Percentiles rank a stretch among this genome's conserved stretches.
phyloP scores from a whole-genome alignment of 2,329 filamentous ascomycete genomes.

The Cladosporium cucumerinum region DNA sequence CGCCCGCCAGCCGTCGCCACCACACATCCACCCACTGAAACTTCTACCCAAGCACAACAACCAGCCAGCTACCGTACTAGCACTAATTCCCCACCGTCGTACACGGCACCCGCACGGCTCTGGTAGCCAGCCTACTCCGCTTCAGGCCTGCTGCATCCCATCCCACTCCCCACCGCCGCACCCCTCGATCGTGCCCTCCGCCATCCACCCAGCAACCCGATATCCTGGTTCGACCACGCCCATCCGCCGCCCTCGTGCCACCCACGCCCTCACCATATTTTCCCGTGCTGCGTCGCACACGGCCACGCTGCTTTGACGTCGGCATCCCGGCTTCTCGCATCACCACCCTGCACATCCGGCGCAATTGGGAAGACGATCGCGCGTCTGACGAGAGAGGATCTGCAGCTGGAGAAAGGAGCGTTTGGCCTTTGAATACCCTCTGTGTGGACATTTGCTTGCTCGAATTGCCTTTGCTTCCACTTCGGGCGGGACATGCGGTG shows the following conservation, averaged over 20 bases:
- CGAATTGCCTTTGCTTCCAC: not conserved
- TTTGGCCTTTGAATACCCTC: not conserved
- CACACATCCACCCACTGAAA: not conserved
- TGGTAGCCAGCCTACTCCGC: slow-evolving; percentile 11
- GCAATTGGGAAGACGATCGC: slow-evolving; percentile 11
- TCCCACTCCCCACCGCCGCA: slow-evolving; percentile 3
- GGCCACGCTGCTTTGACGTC: slow-evolving; percentile 14
- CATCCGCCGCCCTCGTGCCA: not conserved
- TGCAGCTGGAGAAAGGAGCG: slow-evolving; percentile 9
- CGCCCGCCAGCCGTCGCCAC: not conserved
- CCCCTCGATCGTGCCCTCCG: not conserved
- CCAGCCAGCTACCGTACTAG: not conserved
- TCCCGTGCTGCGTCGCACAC: slow-evolving; percentile 1
- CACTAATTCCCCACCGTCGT: not conserved
- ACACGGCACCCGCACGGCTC: slow-evolving; percentile 9
- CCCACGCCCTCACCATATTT: not conserved
- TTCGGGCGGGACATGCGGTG: slow-evolving; percentile 11
- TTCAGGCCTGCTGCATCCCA: slow-evolving; percentile 7
- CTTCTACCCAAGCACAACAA: not conserved
- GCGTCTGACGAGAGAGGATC: slow-evolving; percentile 5
- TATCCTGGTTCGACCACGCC: slow-evolving; percentile 4
- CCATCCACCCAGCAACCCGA: slow-evolving; percentile 4
- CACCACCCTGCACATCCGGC: slow-evolving; percentile 4
- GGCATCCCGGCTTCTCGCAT: slow-evolving; percentile 6
- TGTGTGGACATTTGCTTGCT: slow-evolving; percentile 3